Percentiles rank a stretch among this genome's conserved stretches.
These are phyloP conservation scores for Epichloe scottii DNA, from an alignment of 2,329 filamentous ascomycete genomes.

Conservation along the genomic window DNA sequence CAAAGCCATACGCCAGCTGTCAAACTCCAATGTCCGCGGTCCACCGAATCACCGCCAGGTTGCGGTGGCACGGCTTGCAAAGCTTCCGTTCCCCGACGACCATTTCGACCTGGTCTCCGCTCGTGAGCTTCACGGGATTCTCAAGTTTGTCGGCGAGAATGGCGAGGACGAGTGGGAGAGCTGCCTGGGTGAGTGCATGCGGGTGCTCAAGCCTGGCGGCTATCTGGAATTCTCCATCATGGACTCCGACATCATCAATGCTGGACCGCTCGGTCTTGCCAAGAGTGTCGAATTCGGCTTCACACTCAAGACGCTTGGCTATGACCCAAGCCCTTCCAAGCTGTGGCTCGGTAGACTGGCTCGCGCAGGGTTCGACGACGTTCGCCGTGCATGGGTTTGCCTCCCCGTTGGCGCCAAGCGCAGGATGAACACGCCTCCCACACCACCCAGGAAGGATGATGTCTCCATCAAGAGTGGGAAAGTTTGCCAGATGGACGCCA, in stretches of 20 bases:
- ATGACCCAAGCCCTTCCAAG: constrained; percentile 76
- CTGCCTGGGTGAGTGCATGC: constrained; percentile 74
- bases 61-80: constrained; percentile 62
- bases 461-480: constrained; percentile 27
- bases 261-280: constrained; percentile 65
- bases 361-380: constrained; percentile 63
- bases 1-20: constrained; percentile 55
- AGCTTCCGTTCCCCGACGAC: constrained; percentile 71
- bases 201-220: constrained; percentile 84
- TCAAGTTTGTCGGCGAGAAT: constrained; percentile 60
- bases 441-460: constrained; percentile 22
- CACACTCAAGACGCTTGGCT: constrained; percentile 77
- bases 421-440: constrained; percentile 18
- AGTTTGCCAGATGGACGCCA: constrained; percentile 46
- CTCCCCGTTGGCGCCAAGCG: constrained; percentile 60
- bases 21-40: constrained; percentile 65
- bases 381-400: constrained; percentile 79
- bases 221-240: constrained; percentile 85
- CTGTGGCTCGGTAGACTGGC: constrained; percentile 64
- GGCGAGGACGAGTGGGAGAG: constrained; percentile 76
- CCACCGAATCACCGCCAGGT: constrained; percentile 81
- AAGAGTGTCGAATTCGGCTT: constrained; percentile 88
- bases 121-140: constrained; percentile 70
- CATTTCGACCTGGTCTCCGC: constrained; percentile 90
- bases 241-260: constrained; percentile 80